Evolutionary conservation across 257 asterid genomes (phyloP).

Genomic region (Coffea eugenioides): DNA sequence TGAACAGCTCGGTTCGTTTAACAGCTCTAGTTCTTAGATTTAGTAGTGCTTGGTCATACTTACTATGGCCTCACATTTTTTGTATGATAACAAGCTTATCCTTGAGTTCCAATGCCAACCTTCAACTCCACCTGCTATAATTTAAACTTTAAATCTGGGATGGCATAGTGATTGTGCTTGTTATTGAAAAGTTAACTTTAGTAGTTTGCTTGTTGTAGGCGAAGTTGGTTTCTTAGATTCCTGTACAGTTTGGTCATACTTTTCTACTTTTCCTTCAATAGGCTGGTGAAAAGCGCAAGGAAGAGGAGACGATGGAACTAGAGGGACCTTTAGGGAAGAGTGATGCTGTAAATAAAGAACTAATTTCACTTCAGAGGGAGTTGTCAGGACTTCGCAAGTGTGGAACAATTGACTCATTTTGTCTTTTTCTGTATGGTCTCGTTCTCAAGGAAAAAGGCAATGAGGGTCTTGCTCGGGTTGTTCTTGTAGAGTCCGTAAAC

Average conservation of each 20-base stretch:
- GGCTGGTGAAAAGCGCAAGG: conserved; percentile 99
- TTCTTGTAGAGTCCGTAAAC: conserved; percentile 80
- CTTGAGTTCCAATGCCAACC: too few relatives aligned
- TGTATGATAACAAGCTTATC: too few relatives aligned
- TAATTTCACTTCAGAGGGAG: conserved; percentile 82
- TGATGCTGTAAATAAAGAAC: conserved; percentile 67
- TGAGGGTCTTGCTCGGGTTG: conserved; percentile 68
- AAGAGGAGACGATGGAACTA: conserved; percentile 88
- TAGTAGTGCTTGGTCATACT: conserved; percentile 10
- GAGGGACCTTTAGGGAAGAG: conserved; percentile 92
- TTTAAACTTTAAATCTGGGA: too few relatives aligned
- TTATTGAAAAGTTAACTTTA: too few relatives aligned
- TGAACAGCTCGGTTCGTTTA: too few relatives aligned
- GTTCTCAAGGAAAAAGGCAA: conserved; percentile 93
- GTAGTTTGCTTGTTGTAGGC: background rate
- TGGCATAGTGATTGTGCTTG: background rate
- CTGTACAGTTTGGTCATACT: conserved; percentile 15
- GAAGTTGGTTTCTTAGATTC: background rate
- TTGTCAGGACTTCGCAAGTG: conserved; percentile 66
- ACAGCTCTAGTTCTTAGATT: too few relatives aligned
- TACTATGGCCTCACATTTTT: background rate
- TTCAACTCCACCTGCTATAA: too few relatives aligned
- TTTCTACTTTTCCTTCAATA: conserved; percentile 31
- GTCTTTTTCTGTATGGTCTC: conserved; percentile 82
- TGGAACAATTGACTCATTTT: conserved; percentile 76